phyloP scores from a whole-genome alignment of 495 filamentous ascomycete genomes.

The Letharia lupina region DNA sequence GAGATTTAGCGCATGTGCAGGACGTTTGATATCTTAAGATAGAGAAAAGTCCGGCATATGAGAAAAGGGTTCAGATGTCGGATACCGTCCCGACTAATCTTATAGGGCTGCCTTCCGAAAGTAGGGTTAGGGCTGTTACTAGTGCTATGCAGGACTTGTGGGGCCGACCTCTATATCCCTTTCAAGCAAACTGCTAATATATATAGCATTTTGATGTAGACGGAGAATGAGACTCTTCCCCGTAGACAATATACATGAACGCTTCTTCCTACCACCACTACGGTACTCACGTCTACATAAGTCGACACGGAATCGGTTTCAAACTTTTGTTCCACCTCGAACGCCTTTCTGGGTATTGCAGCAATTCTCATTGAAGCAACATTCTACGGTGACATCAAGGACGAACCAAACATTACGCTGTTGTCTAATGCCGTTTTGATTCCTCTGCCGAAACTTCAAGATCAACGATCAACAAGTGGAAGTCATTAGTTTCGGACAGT shows the following conservation, averaged over 20 bases:
- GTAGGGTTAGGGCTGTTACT: too few relatives aligned
- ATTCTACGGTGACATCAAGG: not conserved
- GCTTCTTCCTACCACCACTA: not conserved
- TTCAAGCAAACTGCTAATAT: too few relatives aligned
- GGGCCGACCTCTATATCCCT: too few relatives aligned
- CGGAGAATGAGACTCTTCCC: not conserved
- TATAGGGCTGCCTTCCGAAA: too few relatives aligned
- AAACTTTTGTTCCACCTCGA: not conserved
- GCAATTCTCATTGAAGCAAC: too few relatives aligned
- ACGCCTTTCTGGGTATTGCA: not conserved
- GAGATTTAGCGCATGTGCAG: too few relatives aligned
- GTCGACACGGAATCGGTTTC: not conserved
- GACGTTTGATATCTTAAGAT: too few relatives aligned
- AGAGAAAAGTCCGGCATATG: too few relatives aligned
- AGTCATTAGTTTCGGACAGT: not conserved
- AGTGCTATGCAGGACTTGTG: too few relatives aligned
- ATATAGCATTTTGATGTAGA: not conserved
- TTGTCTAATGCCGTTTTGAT: too few relatives aligned
- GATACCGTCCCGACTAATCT: too few relatives aligned
- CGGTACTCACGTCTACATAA: not conserved
- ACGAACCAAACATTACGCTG: not conserved
- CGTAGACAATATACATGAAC: not conserved
- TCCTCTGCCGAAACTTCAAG: not conserved
- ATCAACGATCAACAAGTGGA: not conserved
- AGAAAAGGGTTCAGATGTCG: too few relatives aligned